Evolutionary conservation across 108 stramenopile species (phyloP).

Genomic region (Parmales sp.): DNA sequence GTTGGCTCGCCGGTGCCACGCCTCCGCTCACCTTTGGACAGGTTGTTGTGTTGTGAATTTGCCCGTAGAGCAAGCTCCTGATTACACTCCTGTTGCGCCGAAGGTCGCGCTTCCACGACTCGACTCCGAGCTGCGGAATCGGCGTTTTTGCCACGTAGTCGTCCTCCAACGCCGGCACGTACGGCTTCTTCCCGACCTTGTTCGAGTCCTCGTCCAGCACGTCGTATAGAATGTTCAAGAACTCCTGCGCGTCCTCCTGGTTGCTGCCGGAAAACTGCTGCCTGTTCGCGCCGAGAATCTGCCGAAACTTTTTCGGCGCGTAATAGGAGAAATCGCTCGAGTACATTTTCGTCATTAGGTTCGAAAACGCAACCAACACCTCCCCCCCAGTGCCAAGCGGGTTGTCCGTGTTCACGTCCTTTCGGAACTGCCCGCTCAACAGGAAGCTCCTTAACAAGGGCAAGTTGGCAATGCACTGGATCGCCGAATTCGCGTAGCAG

Average conservation of each 20-base stretch:
- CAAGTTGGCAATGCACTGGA: conserved; percentile 83
- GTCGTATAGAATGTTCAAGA: conserved; percentile 81
- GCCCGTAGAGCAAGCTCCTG: conserved; percentile 40
- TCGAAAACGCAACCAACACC: conserved; percentile 80
- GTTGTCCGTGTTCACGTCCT: conserved; percentile 85
- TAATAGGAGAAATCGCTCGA: conserved; percentile 58
- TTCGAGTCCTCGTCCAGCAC: conserved; percentile 89
- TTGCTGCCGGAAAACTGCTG: conserved; percentile 81
- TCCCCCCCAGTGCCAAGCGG: conserved; percentile 86
- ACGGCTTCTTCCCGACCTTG: conserved; percentile 80
- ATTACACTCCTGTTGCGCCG: conserved; percentile 31
- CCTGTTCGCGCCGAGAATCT: conserved; percentile 55
- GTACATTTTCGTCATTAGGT: conserved; percentile 71
- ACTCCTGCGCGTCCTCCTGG: conserved; percentile 92
- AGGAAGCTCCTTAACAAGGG: conserved; percentile 77
- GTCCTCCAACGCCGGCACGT: conserved; percentile 74
- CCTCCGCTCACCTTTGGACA: too few relatives aligned
- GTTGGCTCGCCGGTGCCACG: too few relatives aligned
- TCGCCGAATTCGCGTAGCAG: conserved; percentile 86
- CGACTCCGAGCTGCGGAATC: conserved; percentile 23
- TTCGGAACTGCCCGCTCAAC: conserved; percentile 63
- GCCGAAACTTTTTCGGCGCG: conserved; percentile 61
- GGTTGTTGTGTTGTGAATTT: conserved; percentile 32
- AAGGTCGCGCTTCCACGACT: conserved; percentile 30
- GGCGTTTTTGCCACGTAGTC: conserved; percentile 31